Conservation (phyloP, 2,329 filamentous ascomycete species). For the Pseudogymnoascus sp. region DNA sequence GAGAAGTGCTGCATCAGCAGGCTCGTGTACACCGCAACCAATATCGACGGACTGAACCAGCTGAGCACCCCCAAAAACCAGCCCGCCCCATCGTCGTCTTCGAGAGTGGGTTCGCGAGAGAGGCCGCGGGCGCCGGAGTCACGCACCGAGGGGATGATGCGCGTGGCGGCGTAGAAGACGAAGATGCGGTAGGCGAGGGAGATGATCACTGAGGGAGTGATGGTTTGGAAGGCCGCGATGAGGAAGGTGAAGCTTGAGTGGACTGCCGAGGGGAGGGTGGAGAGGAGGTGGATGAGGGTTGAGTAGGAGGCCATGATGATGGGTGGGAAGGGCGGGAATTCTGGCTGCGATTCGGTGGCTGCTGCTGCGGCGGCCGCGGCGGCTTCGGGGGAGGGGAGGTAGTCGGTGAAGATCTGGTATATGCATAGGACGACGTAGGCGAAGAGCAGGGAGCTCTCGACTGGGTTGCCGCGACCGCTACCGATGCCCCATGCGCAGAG, state of each 20-base stretch:
- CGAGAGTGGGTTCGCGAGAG: conserved; percentile 74
- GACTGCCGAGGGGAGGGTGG: conserved; percentile 72
- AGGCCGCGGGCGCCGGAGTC: conserved; percentile 77
- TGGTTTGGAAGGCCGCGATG: conserved; percentile 85
- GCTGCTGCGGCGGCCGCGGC: conserved; percentile 44
- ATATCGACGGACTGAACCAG: conserved; percentile 89
- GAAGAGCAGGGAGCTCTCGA: conserved; percentile 90
- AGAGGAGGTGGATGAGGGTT: conserved; percentile 75
- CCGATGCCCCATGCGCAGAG: conserved; percentile 90
- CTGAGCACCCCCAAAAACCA: conserved; percentile 74
- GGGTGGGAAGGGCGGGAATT: conserved; percentile 90
- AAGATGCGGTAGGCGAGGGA: conserved; percentile 88
- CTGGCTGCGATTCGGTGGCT: conserved; percentile 50
- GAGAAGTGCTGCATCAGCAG: conserved; percentile 92
- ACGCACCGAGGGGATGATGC: conserved; percentile 88
- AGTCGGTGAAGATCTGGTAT: conserved; percentile 99
- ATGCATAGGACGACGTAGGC: conserved; percentile 97
- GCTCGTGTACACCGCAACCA: conserved; percentile 95
- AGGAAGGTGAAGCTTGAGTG: conserved; percentile 80
- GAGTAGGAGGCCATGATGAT: conserved; percentile 98
- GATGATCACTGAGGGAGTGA: conserved; percentile 92
- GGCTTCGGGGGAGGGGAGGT: conserved; percentile 67
- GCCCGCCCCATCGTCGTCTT: conserved; percentile 76
- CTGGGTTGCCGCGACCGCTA: conserved; percentile 85
- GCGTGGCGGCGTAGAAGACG: conserved; percentile 89